Evolutionary conservation across 1,284 basidiomycete genomes (phyloP).

Genomic region (Boletellus sp.): DNA sequence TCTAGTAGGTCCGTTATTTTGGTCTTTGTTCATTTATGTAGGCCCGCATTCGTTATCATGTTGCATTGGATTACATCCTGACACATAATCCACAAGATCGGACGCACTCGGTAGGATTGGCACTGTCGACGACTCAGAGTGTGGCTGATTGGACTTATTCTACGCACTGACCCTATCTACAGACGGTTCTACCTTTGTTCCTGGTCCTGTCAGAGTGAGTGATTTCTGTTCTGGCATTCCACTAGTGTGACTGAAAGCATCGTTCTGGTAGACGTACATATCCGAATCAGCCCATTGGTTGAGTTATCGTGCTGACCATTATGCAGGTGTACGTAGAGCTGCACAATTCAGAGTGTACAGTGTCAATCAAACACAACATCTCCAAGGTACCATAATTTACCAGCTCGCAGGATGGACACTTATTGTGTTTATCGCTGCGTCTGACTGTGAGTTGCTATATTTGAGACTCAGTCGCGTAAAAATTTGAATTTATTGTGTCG

Average conservation of each 20-base stretch:
- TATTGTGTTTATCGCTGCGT: background rate
- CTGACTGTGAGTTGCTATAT: background rate
- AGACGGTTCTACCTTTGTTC: background rate
- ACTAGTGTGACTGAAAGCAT: background rate
- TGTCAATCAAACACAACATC: background rate
- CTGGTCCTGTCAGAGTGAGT: background rate
- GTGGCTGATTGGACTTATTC: background rate
- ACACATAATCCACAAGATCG: background rate
- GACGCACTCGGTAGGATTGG: background rate
- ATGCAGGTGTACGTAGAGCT: background rate
- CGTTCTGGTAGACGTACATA: background rate
- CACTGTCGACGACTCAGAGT: too few relatives aligned
- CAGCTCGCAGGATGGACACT: background rate
- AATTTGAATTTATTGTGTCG: background rate
- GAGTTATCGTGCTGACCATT: background rate
- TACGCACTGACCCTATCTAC: background rate
- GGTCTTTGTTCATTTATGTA: background rate
- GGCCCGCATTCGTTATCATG: background rate
- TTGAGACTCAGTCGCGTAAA: background rate
- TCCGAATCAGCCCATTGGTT: background rate
- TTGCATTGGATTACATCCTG: background rate
- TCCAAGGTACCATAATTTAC: background rate
- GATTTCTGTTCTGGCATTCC: background rate
- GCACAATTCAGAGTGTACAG: background rate
- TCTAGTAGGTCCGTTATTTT: background rate